Conservation (phyloP, 805 yeast species). For the Yamadazyma insecticola region DNA sequence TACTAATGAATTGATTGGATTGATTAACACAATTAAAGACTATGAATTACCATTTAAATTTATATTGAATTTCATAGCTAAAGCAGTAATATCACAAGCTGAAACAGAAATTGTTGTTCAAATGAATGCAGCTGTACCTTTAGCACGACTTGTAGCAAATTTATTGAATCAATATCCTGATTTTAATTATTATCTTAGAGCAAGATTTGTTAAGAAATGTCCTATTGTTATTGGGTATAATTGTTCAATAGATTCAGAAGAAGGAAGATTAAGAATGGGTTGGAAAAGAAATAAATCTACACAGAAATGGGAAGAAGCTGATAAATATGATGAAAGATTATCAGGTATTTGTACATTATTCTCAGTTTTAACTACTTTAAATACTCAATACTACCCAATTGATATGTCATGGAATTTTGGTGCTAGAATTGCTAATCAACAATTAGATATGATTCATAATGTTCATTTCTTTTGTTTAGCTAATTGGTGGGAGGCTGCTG, state of each 20-base stretch:
- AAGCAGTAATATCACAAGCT: constrained; percentile 84
- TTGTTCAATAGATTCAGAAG: constrained; percentile 71
- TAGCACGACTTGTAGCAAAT: constrained; percentile 60
- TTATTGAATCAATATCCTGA: constrained; percentile 48
- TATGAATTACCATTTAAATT: constrained; percentile 34
- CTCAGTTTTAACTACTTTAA: constrained; percentile 60
- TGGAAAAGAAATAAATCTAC: constrained; percentile 55
- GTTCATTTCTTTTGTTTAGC: constrained; percentile 69
- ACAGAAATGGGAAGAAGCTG: constrained; percentile 55
- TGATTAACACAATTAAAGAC: constrained; percentile 48
- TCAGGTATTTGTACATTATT: constrained; percentile 82
- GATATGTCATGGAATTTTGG: constrained; percentile 59
- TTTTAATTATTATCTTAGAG: constrained; percentile 54
- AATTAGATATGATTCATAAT: constrained; percentile 47
- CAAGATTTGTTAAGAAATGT: constrained; percentile 87
- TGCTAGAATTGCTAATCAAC: constrained; percentile 66
- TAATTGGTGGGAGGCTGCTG: constrained; percentile 91
- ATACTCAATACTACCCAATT: constrained; percentile 42
- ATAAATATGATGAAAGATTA: constrained; percentile 77
- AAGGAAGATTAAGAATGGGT: constrained; percentile 83
- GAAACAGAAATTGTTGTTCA: constrained; percentile 86
- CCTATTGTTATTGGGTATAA: constrained; percentile 83
- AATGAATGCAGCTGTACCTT: constrained; percentile 72
- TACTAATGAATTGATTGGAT: constrained; percentile 43
- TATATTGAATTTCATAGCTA: constrained; percentile 79